phyloP scores from a whole-genome alignment of 495 filamentous ascomycete genomes.

The Hypoxylon lenormandii region DNA sequence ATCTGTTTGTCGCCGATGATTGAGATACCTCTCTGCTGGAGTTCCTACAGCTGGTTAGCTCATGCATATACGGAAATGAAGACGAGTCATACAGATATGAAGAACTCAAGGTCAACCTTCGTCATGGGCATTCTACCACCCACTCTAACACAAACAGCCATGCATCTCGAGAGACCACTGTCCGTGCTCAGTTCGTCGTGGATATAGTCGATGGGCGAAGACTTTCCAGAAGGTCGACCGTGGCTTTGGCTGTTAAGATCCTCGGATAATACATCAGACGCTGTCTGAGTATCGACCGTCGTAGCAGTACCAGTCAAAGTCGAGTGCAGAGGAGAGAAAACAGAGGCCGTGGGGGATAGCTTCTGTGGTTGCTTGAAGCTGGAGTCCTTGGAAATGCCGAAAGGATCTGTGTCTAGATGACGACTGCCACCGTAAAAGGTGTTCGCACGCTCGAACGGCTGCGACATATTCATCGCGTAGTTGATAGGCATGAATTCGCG shows the following conservation, averaged over 20 bases:
- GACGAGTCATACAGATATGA: conserved; percentile 53
- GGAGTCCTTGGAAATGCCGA: conserved; percentile 48
- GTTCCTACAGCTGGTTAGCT: conserved; percentile 45
- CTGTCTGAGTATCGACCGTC: conserved; percentile 34
- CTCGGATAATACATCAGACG: conserved; percentile 23
- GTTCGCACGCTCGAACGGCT: conserved; percentile 32
- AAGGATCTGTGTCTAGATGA: conserved; percentile 59
- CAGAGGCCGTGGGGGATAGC: conserved; percentile 63
- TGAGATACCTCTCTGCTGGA: conserved; percentile 48
- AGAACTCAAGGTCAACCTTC: conserved; percentile 49
- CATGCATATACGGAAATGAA: background rate
- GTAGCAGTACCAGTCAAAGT: conserved; percentile 49
- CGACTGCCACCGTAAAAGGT: conserved; percentile 30
- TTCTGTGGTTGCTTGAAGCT: conserved; percentile 55
- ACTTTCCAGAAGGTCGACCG: conserved; percentile 9
- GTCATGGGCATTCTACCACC: conserved; percentile 46
- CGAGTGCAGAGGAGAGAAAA: conserved; percentile 57
- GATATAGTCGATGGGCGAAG: conserved; percentile 21
- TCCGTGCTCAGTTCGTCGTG: conserved; percentile 54
- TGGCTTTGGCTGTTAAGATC: conserved; percentile 12
- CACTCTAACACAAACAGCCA: conserved; percentile 50
- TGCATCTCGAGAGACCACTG: conserved; percentile 54
- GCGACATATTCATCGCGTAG: conserved; percentile 33
- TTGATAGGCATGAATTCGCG: conserved; percentile 38
- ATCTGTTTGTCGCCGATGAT: conserved; percentile 50